Evolutionary conservation across 345 rosid species (phyloP).

Genomic region (Eucalyptus sp.): DNA sequence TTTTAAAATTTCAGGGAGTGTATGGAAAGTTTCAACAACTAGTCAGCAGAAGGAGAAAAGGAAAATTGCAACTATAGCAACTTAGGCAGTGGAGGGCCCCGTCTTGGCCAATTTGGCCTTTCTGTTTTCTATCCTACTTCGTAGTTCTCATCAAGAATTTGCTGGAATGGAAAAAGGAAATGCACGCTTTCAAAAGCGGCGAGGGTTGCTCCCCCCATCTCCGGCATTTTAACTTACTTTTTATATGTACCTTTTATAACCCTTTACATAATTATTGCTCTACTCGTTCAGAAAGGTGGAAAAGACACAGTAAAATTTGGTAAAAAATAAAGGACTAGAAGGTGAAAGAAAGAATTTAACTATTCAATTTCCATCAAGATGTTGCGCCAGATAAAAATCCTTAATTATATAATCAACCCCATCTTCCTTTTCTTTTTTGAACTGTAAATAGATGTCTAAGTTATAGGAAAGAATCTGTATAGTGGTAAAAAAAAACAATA

Average conservation of each 20-base stretch:
- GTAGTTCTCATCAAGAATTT: background rate
- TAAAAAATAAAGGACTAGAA: background rate
- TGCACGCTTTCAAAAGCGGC: background rate
- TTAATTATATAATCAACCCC: background rate
- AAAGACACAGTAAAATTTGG: too few relatives aligned
- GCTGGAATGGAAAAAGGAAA: background rate
- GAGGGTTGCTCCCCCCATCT: background rate
- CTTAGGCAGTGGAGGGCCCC: background rate
- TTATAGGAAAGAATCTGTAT: too few relatives aligned
- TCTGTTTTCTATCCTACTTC: background rate
- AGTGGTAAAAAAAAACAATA: too few relatives aligned
- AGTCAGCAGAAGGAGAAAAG: background rate
- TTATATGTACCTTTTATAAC: background rate
- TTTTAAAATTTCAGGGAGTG: background rate
- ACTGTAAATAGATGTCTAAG: background rate
- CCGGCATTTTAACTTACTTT: background rate
- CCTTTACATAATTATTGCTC: background rate
- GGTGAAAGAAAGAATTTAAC: background rate
- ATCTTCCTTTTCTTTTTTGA: background rate
- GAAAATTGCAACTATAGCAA: background rate
- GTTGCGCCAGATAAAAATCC: background rate
- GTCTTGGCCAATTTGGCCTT: background rate
- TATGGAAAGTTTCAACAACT: background rate
- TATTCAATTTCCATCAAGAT: background rate
- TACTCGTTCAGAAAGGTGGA: too few relatives aligned